These are phyloP conservation scores for Saccharomyces hybrid DNA, from an alignment of 1,139 yeast genomes.

Conservation along the genomic window DNA sequence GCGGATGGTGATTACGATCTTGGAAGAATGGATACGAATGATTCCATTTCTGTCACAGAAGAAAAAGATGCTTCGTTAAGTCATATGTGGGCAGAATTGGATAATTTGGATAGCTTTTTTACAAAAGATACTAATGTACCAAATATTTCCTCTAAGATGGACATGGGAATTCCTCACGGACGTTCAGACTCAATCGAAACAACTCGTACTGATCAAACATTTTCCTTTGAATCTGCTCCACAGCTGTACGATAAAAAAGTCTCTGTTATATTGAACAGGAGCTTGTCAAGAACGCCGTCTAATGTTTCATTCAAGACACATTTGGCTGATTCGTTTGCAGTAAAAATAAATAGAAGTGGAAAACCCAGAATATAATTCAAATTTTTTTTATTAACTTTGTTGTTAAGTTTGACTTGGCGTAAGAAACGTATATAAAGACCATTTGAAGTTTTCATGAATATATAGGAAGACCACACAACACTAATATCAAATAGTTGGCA, in stretches of 20 bases:
- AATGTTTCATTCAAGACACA: slow-evolving; percentile 69
- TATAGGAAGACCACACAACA: too few species aligned
- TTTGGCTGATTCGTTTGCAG: slow-evolving; percentile 53
- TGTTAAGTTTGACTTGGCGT: too few species aligned
- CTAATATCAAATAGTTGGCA: too few species aligned
- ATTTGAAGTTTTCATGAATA: too few species aligned
- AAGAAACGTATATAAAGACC: too few species aligned
- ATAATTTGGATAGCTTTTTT: slow-evolving; percentile 86
- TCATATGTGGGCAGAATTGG: slow-evolving; percentile 95
- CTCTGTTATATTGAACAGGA: slow-evolving; percentile 62
- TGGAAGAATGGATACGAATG: slow-evolving; percentile 28
- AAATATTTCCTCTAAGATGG: slow-evolving; percentile 15
- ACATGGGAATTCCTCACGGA: slow-evolving; percentile 31
- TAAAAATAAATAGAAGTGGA: slow-evolving; percentile 13
- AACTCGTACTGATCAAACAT: slow-evolving; percentile 38
- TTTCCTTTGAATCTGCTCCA: slow-evolving; percentile 63
- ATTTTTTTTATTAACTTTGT: background rate
- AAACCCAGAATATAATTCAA: background rate
- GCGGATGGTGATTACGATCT: slow-evolving; percentile 38
- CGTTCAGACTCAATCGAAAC: slow-evolving; percentile 50
- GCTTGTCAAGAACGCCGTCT: slow-evolving; percentile 69
- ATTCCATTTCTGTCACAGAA: slow-evolving; percentile 44
- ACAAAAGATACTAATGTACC: slow-evolving; percentile 61
- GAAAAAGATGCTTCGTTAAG: slow-evolving; percentile 64
- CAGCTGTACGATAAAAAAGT: slow-evolving; percentile 75